These are phyloP conservation scores for Plectosphaerella sp. DNA, from an alignment of 2,329 filamentous ascomycete genomes.

Conservation along the genomic window DNA sequence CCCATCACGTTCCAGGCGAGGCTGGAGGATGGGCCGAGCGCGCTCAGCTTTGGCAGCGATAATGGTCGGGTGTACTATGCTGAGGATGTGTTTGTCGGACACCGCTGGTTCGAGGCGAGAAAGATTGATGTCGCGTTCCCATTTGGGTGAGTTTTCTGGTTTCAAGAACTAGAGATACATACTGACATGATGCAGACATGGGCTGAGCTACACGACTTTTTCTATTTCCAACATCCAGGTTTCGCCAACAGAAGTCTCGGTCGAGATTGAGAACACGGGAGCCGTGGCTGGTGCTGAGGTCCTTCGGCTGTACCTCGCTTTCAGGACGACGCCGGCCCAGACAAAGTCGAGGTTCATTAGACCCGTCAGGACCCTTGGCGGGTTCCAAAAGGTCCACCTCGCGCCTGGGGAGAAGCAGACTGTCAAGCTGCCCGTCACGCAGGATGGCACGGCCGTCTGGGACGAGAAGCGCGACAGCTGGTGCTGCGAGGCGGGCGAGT, in stretches of 20 bases:
- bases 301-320: conserved; percentile 54
- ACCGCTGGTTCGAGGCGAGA: conserved; percentile 4
- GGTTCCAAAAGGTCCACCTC: conserved; percentile 56
- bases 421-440: not conserved
- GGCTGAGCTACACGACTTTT: conserved; percentile 52
- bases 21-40: conserved; percentile 4
- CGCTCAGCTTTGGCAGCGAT: conserved; percentile 4
- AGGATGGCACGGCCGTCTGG: not conserved
- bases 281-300: conserved; percentile 43
- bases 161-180: not conserved
- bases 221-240: conserved; percentile 42
- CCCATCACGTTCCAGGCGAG: conserved; percentile 5
- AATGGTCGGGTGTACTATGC: not conserved
- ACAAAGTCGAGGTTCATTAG: conserved; percentile 18
- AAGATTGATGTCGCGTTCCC: conserved; percentile 1
- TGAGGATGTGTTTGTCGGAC: conserved; percentile 5
- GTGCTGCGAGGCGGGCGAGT: not conserved
- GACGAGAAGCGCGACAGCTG: not conserved
- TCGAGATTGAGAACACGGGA: conserved; percentile 62
- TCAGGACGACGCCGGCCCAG: conserved; percentile 41
- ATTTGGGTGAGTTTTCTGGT: conserved; percentile 1
- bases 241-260: conserved; percentile 56
- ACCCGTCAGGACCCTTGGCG: conserved; percentile 56
- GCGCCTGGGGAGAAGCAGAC: conserved; percentile 31
- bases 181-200: conserved; percentile 28